Evolutionary conservation across 2,329 filamentous ascomycete genomes (phyloP).

Genomic region (Talaromyces atroroseus): DNA sequence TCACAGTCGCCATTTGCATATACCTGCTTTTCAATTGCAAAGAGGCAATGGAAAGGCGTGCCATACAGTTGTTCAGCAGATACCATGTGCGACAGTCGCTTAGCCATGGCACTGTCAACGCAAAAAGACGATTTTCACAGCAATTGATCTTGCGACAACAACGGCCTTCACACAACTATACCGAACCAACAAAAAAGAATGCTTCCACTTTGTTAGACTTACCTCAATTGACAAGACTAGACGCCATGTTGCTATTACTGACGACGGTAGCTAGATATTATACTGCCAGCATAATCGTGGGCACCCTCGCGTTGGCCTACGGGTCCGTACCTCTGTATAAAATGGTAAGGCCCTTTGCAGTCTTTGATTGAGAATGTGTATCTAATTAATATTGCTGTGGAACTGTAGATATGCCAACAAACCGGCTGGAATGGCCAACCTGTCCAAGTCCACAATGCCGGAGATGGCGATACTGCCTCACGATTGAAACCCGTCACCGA

Average conservation of each 20-base stretch:
- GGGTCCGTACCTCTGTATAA: slow-evolving; percentile 64
- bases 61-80: slow-evolving; percentile 5
- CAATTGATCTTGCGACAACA: slow-evolving; percentile 25
- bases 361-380: background rate
- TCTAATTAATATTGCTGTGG: background rate
- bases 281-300: slow-evolving; percentile 57
- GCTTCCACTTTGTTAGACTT: slow-evolving; percentile 48
- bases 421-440: slow-evolving; percentile 85
- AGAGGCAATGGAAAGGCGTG: background rate
- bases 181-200: slow-evolving; percentile 45
- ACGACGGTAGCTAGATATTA: slow-evolving; percentile 50
- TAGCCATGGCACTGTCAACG: slow-evolving; percentile 17
- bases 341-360: slow-evolving; percentile 44
- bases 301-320: slow-evolving; percentile 59
- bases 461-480: slow-evolving; percentile 61
- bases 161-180: slow-evolving; percentile 29
- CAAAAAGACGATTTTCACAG: slow-evolving; percentile 28
- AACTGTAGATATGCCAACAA: slow-evolving; percentile 45
- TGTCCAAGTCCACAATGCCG: slow-evolving; percentile 70
- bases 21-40: background rate
- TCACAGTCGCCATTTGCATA: background rate
- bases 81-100: slow-evolving; percentile 5
- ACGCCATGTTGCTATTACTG: slow-evolving; percentile 1
- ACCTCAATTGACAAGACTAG: slow-evolving; percentile 1
- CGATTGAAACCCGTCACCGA: slow-evolving; percentile 75